Conservation (phyloP, 352 stramenopile genomes). For the Phytopythium aichiense region DNA sequence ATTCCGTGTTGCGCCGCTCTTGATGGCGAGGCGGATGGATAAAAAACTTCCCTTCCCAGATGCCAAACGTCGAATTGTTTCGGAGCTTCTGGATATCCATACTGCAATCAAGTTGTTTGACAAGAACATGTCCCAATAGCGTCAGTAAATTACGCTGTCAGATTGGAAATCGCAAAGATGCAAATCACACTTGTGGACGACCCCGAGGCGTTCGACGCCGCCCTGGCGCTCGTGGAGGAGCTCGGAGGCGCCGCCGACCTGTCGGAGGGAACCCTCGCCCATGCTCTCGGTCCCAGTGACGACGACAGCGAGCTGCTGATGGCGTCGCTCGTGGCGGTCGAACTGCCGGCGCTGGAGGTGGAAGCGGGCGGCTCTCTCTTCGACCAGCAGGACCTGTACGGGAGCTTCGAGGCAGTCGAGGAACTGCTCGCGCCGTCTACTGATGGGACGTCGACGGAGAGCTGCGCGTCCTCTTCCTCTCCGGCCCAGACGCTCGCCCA, state of each 20-base stretch:
- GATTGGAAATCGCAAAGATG: slow-evolving; percentile 8
- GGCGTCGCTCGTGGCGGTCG: slow-evolving; percentile 1
- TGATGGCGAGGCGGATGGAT: neutral
- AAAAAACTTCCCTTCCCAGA: neutral
- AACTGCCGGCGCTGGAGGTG: neutral
- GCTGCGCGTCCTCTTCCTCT: neutral
- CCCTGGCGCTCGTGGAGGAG: slow-evolving; percentile 30
- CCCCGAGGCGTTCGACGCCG: slow-evolving; percentile 23
- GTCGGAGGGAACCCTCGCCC: neutral
- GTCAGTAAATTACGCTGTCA: neutral
- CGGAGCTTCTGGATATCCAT: neutral
- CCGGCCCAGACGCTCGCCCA: neutral
- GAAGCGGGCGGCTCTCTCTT: neutral
- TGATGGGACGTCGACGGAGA: neutral
- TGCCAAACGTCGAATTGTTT: neutral
- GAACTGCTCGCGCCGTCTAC: neutral
- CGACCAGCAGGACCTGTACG: neutral
- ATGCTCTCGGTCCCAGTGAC: neutral
- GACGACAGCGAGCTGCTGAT: neutral
- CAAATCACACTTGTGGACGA: slow-evolving; percentile 22
- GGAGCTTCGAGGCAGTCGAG: neutral
- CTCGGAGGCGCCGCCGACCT: neutral
- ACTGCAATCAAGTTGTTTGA: neutral
- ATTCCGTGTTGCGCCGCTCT: neutral
- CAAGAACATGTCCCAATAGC: neutral